Evolutionary conservation across 305 asterid genomes (phyloP), one percentile per base, ranked within the genome.

Genomic region (Euphrasia arctica): DNA sequence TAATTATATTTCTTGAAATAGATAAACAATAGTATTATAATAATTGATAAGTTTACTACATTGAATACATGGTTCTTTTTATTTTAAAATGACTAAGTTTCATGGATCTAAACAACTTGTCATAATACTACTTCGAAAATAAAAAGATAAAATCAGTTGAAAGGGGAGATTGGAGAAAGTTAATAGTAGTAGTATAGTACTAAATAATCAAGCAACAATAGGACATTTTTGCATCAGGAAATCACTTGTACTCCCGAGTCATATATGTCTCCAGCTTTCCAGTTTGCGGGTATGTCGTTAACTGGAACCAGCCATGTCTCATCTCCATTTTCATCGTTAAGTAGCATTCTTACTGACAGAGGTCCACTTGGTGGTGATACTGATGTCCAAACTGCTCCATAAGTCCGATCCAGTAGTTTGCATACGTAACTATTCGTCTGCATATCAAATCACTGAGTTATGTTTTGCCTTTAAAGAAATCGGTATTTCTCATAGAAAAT

Each of bases 311-410:
- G 67, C 96, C 97, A 90, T 62, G 56, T 74, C 78, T 83, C 95
- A 4, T 83, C 88, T 62, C 82, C 95, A 51, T 80, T 81, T 57
- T 82, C 84, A 18, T 73, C 87, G 34, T 83, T 83, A 25, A 87
- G 72, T 59, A 87, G 73, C 97, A 90, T 85, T 74, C 96, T 87
- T 65, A 90, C 59, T 2, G 93, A 76, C 68, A 90, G 78, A 2
- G 90, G 81, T 54, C 96, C 96, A 11, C 82, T 83, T 7, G 97
- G 95, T 0, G 92, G 90, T 47, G 95, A 54, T 39, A 72, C 75
- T 48, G 85, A 67, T 22, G 96, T 82, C 95, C 95, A 87, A 11
- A 82, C 96, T 55, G 97, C 85, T 75, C 97, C 95, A 65, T 78
- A 64, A 9, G 57, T 75, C 69, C 96, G 77, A 72, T 83, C 95